Conservation (phyloP, 495 filamentous ascomycete species). For the Hamigera avellanea region DNA sequence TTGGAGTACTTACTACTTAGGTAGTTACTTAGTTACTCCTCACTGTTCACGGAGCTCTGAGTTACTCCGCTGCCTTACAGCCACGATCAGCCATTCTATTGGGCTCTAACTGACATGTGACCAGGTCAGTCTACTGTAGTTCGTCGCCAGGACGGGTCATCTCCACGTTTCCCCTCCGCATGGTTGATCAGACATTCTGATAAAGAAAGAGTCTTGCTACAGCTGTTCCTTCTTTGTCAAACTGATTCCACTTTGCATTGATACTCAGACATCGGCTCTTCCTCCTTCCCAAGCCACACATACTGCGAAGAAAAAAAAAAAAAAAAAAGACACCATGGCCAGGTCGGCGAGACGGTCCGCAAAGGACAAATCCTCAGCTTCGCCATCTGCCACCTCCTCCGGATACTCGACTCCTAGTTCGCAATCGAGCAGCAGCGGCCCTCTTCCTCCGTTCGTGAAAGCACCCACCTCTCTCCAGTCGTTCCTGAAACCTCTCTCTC, state of each 20-base stretch:
- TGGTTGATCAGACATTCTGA: too few relatives aligned
- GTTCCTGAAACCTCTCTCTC: constrained; percentile 49
- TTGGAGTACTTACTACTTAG: not conserved
- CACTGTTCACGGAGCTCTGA: too few relatives aligned
- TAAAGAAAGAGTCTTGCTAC: too few relatives aligned
- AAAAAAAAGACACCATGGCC: constrained; percentile 26
- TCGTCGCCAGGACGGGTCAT: constrained; percentile 5
- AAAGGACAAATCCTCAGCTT: constrained; percentile 17
- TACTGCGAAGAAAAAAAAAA: too few relatives aligned
- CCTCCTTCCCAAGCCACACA: too few relatives aligned
- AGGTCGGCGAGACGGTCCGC: constrained; percentile 25
- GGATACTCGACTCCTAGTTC: constrained; percentile 28
- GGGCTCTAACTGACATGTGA: constrained; percentile 28
- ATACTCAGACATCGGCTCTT: too few relatives aligned
- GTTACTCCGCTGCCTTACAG: too few relatives aligned
- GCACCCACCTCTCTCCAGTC: constrained; percentile 46
- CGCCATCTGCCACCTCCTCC: constrained; percentile 15
- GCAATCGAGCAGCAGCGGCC: constrained; percentile 12
- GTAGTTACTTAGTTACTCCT: not conserved
- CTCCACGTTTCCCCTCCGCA: not conserved
- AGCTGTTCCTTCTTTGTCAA: too few relatives aligned
- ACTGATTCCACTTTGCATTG: too few relatives aligned
- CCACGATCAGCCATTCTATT: too few relatives aligned
- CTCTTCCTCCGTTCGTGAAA: constrained; percentile 51
- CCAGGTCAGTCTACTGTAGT: constrained; percentile 15